These are phyloP conservation scores for Candida neerlandica DNA, from an alignment of 1,139 yeast species.

Conservation along the genomic window DNA sequence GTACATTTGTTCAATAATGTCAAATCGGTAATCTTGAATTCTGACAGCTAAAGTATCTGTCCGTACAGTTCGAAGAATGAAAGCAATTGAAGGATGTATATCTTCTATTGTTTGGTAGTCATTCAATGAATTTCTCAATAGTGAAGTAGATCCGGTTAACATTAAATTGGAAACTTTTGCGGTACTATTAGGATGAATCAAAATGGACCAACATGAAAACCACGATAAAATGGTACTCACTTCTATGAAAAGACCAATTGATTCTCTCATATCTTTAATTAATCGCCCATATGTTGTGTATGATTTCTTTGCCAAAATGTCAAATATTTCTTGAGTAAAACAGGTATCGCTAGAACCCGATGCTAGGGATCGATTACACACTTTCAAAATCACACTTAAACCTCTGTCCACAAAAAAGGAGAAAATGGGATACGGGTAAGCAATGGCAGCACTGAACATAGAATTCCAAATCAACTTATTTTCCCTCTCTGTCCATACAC, in stretches of 20 bases:
- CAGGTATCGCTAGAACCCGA: slow-evolving; percentile 20
- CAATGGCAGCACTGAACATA: slow-evolving; percentile 29
- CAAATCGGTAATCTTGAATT: slow-evolving; percentile 40
- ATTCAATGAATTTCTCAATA: slow-evolving; percentile 30
- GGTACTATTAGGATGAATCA: slow-evolving; percentile 37
- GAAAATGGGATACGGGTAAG: slow-evolving; percentile 31
- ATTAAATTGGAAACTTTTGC: slow-evolving; percentile 35
- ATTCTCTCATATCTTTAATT: slow-evolving; percentile 36
- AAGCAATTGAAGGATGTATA: slow-evolving; percentile 29
- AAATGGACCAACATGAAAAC: slow-evolving; percentile 41
- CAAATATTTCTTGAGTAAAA: slow-evolving; percentile 33
- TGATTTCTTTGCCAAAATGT: slow-evolving; percentile 35
- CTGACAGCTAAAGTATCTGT: slow-evolving; percentile 28
- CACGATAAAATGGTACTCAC: slow-evolving; percentile 42
- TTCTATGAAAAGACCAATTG: slow-evolving; percentile 37
- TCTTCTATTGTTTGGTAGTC: slow-evolving; percentile 24
- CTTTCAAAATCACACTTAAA: slow-evolving; percentile 34
- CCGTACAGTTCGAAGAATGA: slow-evolving; percentile 28
- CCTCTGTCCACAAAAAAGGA: slow-evolving; percentile 43
- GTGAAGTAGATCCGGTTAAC: slow-evolving; percentile 38
- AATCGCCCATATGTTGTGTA: slow-evolving; percentile 38
- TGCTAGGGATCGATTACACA: slow-evolving; percentile 16
- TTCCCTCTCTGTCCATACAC: slow-evolving; percentile 15
- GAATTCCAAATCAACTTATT: slow-evolving; percentile 29
- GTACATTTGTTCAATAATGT: slow-evolving; percentile 29